These are phyloP conservation scores for Sesbania bispinosa DNA, from an alignment of 306 rosid genomes.

Conservation along the genomic window DNA sequence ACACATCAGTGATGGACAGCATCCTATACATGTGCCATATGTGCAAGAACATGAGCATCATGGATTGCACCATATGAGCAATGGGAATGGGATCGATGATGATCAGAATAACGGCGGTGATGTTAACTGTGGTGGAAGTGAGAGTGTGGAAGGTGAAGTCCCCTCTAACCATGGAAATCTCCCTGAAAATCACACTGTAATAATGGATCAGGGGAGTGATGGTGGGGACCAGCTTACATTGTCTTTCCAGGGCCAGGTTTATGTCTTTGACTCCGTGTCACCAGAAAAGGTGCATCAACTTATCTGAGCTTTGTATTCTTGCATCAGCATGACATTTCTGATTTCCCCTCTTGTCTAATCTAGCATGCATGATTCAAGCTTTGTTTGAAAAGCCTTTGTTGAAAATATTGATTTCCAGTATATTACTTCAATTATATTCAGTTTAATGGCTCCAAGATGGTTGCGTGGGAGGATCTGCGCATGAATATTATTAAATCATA, in stretches of 20 bases:
- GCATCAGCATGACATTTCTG: not conserved
- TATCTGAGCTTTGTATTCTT: constrained; percentile 4
- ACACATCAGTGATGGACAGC: constrained; percentile 47
- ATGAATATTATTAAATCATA: not conserved
- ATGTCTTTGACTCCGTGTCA: constrained; percentile 63
- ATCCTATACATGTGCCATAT: constrained; percentile 46
- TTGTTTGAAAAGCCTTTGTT: constrained; percentile 11
- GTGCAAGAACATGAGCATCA: constrained; percentile 59
- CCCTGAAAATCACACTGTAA: constrained; percentile 34
- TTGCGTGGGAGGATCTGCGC: not conserved
- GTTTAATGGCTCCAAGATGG: constrained; percentile 11
- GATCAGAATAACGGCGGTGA: constrained; percentile 45
- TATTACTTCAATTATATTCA: not conserved
- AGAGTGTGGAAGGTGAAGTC: constrained; percentile 45
- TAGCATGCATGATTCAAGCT: not conserved
- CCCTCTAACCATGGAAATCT: constrained; percentile 52
- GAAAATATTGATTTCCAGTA: constrained; percentile 10
- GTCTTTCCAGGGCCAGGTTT: constrained; percentile 76
- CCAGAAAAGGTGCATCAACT: constrained; percentile 62
- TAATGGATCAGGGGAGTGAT: constrained; percentile 45
- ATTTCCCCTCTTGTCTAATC: not conserved
- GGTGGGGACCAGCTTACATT: constrained; percentile 65
- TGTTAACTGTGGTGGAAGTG: constrained; percentile 38
- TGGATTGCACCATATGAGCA: constrained; percentile 53
- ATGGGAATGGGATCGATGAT: constrained; percentile 53